Base-by-base conservation (phyloP, 2,329 filamentous ascomycete genomes). In the Harringtonia aguacate region DNA sequence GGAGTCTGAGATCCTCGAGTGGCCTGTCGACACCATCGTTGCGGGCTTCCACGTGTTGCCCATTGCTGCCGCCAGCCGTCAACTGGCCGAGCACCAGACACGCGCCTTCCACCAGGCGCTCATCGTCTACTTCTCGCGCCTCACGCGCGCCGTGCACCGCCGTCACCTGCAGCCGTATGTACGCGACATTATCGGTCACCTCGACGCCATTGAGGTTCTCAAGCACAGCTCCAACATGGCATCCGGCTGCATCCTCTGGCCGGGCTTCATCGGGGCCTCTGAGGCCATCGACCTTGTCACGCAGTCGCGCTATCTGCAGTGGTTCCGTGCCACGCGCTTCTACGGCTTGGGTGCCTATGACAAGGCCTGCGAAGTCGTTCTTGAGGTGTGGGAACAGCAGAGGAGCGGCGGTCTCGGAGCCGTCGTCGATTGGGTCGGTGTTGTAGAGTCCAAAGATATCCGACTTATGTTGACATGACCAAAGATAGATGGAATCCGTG, bases 361-460 rank as follows among this genome's bases (percentile, higher is more conserved):
- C 17, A 34, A 41, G 15, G 39, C 22, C 29, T 29, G 39, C 14
- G 39, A 41, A 5, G 30, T 41, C 3, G 39, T 41, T 18, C 14
- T 27, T 5, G 39, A 41, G 28, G 39, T 41, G 29, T 41, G 39
- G 39, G 24, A 39, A 24, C 36, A 17, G 36, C 36, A 39, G 27
- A 15, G 18, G n/a, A n/a, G n/a, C n/a, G 24, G 21, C 36, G 24
- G n/a, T 15, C 15, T 7, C 14, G 21, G 21, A 10, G 22, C 36
- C 14, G 22, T 17, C 27, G 4, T 8, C 15, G 24, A 28, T 14
- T 39, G 36, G 36, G 8, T 39, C 7, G 22, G 10, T 6, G 24
- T 39, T 7, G 36, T 39, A 5, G 36, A 39, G 22, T 7, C 21
- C 14, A 39, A 39, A 27, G 22, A 39, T 29, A 28, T 39, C 21